Percentiles rank a stretch among this genome's conserved stretches.
Conservation (phyloP, 805 yeast genomes). For the Metschnikowia corniflorae region DNA sequence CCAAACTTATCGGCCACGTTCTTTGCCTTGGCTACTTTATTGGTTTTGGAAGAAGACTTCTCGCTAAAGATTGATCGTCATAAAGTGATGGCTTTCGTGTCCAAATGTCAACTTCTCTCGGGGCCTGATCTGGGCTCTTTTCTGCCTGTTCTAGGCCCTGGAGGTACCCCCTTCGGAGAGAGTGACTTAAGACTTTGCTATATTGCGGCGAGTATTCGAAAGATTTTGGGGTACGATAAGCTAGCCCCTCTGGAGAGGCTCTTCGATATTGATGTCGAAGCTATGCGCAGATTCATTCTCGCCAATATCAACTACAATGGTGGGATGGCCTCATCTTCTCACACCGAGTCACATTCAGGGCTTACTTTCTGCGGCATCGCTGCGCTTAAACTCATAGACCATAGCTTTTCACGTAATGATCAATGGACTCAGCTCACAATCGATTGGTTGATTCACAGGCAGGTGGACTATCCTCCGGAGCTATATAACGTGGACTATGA, state of each 20-base stretch:
- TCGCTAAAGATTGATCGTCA: constrained; percentile 32
- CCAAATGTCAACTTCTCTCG: constrained; percentile 48
- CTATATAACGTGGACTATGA: constrained; percentile 30
- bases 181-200: constrained; percentile 71
- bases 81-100: constrained; percentile 55
- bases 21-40: constrained; percentile 61
- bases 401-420: constrained; percentile 16
- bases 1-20: constrained; percentile 73
- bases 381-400: constrained; percentile 43
- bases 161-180: constrained; percentile 49
- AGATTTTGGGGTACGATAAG: constrained; percentile 43
- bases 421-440: constrained; percentile 34
- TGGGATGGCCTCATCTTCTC: constrained; percentile 56
- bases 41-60: constrained; percentile 47
- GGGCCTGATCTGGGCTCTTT: constrained; percentile 34
- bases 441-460: constrained; percentile 64
- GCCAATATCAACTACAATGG: constrained; percentile 49
- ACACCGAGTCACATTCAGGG: constrained; percentile 79
- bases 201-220: constrained; percentile 64
- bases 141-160: constrained; percentile 27
- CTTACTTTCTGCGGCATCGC: constrained; percentile 81
- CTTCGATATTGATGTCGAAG: constrained; percentile 41
- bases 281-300: constrained; percentile 34
- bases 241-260: constrained; percentile 19
- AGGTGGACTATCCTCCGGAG: constrained; percentile 35